Percentiles rank a stretch among this genome's conserved stretches.
Conservation (phyloP, 1,284 basidiomycete genomes). For the Cystobasidium sp. region DNA sequence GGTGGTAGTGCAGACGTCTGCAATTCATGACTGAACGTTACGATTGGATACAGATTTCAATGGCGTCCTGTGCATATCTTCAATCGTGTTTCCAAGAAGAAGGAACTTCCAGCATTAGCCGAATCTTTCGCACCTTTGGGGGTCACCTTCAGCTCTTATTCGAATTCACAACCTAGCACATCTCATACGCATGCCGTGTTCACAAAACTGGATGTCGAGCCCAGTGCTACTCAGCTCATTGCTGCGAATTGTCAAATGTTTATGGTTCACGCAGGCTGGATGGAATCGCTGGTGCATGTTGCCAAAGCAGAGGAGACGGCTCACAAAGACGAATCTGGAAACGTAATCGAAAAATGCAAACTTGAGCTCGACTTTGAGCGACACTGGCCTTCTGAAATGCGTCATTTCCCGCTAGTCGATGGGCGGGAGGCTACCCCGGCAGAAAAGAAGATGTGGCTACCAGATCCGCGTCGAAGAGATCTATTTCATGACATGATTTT, state of each 20-base stretch:
- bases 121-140: slow-evolving; percentile 16
- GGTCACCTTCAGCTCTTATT: slow-evolving; percentile 10
- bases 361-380: slow-evolving; percentile 25
- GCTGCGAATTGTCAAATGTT: slow-evolving; percentile 12
- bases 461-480: background rate
- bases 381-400: slow-evolving; percentile 27
- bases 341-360: slow-evolving; percentile 3
- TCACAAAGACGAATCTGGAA: background rate
- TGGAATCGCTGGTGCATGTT: slow-evolving; percentile 20
- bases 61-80: slow-evolving; percentile 35
- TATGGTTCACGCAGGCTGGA: slow-evolving; percentile 32
- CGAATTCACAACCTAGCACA: background rate
- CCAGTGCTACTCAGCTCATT: background rate
- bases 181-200: slow-evolving; percentile 33
- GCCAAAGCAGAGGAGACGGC: background rate
- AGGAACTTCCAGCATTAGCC: slow-evolving; percentile 12
- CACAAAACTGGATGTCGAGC: slow-evolving; percentile 8
- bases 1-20: background rate
- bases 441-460: slow-evolving; percentile 24
- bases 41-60: slow-evolving; percentile 9
- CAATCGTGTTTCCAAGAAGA: slow-evolving; percentile 26
- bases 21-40: background rate
- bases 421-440: slow-evolving; percentile 5
- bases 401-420: slow-evolving; percentile 25
- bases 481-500: slow-evolving; percentile 17